Evolutionary conservation across 176 grass and related monocot genomes (phyloP).

Genomic region (Stipa capillata): DNA sequence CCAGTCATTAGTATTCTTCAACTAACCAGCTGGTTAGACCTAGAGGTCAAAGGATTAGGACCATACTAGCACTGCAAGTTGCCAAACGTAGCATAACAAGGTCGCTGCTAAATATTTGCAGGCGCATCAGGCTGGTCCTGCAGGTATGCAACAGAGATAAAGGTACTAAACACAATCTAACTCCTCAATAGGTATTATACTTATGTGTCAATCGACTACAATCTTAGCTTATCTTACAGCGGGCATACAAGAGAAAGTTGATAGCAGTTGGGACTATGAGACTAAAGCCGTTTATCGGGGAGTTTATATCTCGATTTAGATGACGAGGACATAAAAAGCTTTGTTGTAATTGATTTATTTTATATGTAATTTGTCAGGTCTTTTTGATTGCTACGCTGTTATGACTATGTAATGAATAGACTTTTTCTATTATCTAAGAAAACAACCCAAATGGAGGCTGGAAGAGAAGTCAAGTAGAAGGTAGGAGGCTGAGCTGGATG

Average conservation of each 20-base stretch:
- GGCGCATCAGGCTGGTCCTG: conserved; percentile 20
- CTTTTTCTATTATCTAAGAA: too few relatives aligned
- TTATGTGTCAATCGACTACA: background rate
- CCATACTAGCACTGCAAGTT: background rate
- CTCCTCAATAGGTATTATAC: background rate
- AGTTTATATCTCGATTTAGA: too few relatives aligned
- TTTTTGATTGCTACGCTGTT: too few relatives aligned
- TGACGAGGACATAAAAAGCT: too few relatives aligned
- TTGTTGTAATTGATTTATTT: too few relatives aligned
- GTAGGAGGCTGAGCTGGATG: background rate
- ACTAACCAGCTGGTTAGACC: conserved; percentile 11
- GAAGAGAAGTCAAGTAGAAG: background rate
- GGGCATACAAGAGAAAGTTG: too few relatives aligned
- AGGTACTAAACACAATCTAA: background rate
- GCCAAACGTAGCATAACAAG: background rate
- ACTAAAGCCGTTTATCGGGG: too few relatives aligned
- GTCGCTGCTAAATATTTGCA: background rate
- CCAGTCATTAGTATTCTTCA: background rate
- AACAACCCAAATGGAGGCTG: background rate
- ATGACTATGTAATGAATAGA: background rate
- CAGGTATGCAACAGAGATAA: conserved; percentile 10
- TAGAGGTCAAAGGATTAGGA: background rate
- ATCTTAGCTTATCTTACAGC: too few relatives aligned
- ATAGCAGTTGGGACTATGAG: too few relatives aligned
- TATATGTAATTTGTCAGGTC: too few relatives aligned